Percentiles rank a stretch among this genome's conserved stretches.
Conservation (phyloP, 768 basidiomycete species). For the Pleurotus giganteus region DNA sequence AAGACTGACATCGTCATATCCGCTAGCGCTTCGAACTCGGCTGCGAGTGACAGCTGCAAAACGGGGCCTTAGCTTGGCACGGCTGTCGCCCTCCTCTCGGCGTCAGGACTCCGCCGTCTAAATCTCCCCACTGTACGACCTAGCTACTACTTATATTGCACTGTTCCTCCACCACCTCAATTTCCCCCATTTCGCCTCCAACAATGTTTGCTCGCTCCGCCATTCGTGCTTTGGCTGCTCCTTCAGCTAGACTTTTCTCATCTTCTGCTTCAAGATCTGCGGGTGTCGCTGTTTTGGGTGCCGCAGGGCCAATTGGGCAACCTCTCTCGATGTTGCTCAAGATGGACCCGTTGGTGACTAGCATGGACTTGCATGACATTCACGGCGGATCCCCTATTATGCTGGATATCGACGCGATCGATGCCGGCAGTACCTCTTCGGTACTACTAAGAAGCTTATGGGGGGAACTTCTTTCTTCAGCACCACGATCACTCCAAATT, state of each 20-base stretch:
- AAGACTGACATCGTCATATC: too few species aligned
- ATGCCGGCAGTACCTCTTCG: conserved; percentile 80
- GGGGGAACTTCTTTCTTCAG: neutral
- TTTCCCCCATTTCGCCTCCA: conserved; percentile 12
- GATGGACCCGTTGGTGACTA: conserved; percentile 84
- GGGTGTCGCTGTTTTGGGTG: conserved; percentile 96
- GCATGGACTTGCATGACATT: conserved; percentile 89
- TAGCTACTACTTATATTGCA: too few species aligned
- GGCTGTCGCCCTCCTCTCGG: too few species aligned
- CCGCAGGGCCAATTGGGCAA: conserved; percentile 98
- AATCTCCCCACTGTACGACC: too few species aligned
- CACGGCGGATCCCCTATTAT: conserved; percentile 96
- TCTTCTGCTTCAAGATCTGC: conserved; percentile 67
- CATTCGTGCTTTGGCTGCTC: conserved; percentile 50
- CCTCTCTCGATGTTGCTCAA: conserved; percentile 94
- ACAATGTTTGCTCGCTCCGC: conserved; percentile 69
- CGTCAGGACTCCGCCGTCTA: too few species aligned
- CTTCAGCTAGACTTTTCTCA: conserved; percentile 69
- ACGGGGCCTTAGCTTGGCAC: too few species aligned
- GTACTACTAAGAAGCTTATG: too few species aligned
- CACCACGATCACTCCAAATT: conserved; percentile 1
- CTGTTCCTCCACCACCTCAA: conserved; percentile 20
- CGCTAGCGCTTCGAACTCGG: too few species aligned
- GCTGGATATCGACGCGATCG: conserved; percentile 94
- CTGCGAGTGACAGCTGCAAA: too few species aligned